Conservation (phyloP, 2,329 filamentous ascomycete species). For the Nemania diffusa region DNA sequence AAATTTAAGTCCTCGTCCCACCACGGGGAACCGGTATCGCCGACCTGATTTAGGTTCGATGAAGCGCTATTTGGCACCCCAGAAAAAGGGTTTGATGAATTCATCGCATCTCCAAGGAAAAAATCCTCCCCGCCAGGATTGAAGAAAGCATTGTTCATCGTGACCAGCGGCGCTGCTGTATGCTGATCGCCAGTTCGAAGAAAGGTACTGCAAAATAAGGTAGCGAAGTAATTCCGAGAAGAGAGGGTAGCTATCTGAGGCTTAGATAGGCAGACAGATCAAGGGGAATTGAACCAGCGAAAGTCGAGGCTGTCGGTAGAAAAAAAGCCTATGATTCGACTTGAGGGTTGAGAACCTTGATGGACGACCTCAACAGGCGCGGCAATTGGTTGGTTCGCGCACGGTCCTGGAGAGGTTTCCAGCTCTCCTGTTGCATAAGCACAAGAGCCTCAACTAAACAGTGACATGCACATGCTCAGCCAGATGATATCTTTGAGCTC, state of each 20-base stretch:
- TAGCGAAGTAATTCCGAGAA: neutral
- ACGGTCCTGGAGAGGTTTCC: neutral
- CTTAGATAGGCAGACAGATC: no score
- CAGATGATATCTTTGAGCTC: neutral
- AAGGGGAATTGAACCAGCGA: neutral
- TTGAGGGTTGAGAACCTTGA: constrained; percentile 31
- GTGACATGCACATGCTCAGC: no score
- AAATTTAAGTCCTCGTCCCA: neutral
- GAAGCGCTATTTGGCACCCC: constrained; percentile 5
- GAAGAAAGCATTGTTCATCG: constrained; percentile 21
- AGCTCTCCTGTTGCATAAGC: neutral
- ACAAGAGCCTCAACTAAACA: neutral
- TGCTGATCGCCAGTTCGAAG: neutral
- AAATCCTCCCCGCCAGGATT: neutral
- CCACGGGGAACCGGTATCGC: constrained; percentile 31
- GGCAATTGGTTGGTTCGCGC: constrained; percentile 1
- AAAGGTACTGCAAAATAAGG: no score
- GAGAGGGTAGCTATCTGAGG: neutral
- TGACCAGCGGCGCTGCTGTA: constrained; percentile 1
- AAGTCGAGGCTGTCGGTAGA: neutral
- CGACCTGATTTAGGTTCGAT: constrained; percentile 25
- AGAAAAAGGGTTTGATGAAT: constrained; percentile 12
- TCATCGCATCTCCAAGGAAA: neutral
- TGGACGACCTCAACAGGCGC: constrained; percentile 3
- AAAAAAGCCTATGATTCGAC: constrained; percentile 14